Base-by-base conservation (phyloP, 768 basidiomycete genomes). In the Glaciozyma martinii region DNA sequence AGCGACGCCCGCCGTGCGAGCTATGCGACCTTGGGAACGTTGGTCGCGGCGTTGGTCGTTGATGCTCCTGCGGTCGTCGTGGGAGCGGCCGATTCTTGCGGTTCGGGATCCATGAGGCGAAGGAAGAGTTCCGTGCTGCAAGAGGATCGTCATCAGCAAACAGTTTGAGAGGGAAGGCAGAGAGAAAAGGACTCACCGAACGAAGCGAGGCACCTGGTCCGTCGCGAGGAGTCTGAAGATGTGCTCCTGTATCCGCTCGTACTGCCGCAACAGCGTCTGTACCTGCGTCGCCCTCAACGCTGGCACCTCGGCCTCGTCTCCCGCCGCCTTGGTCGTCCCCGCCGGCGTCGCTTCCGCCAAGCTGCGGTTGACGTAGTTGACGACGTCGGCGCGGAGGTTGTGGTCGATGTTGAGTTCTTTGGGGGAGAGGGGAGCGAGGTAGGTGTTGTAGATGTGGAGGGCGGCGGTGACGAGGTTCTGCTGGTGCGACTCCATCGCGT, bases 361-460 rank as follows among this genome's bases (percentile, higher is more conserved):
- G 32, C 91, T 88, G 60, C 95, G 90, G 76, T 87, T 87, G 66
- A 99, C 82, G 76, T 98, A 98, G 71, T 86, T 88, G 64, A 90
- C 88, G 59, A 99, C 81, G 77, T 98, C 95, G 71, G 90, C 91
- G 67, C 95, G 86, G 46, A 99, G 80, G 46, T 88, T 89, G 76
- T 99, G 95, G 75, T 99, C 95, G 71, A 99, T 99, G 78, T 99
- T 99, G 66, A 99, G 83, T 78, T 98, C 95, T 78, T 87, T 90
- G 65, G 86, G 88, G 76, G 90, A 93, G 33, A 91, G 89, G 1
- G 92, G 93, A 0, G 94, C 95, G 29, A 99, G 85, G 74, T 97
- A 99, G 59, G 84, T 92, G 80, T 89, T 86, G 80, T 90, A 93
- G 70, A 92, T 73, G 61, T 71, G 65, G 71, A 94, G 92, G 10